Base-by-base conservation (phyloP, 805 yeast genomes). In the Wickerhamomyces pijperi region DNA sequence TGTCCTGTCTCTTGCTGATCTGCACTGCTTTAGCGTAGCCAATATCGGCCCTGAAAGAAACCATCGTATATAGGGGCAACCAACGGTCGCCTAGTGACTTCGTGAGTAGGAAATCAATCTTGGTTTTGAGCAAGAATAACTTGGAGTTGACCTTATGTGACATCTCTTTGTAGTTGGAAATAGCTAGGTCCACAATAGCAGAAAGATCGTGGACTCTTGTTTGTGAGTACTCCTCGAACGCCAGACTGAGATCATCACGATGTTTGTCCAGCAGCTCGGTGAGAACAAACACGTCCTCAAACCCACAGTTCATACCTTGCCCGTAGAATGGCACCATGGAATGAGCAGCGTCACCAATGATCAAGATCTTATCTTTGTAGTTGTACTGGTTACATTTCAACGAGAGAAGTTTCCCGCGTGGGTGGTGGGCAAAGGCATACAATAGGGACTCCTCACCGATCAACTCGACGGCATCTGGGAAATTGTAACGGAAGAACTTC, bases 311-410 rank as follows among this genome's bases (percentile, higher is more conserved):
- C 90, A 88, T 82, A 5, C 97, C 97, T 58, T 88, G 97, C 9
- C 97, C 97, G 54, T 87, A 88, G 58, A 88, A 88, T n/a, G 97
- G 97, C 5, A 88, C 97, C 95, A 87, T 88, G 21, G 92, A 76
- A 60, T 88, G 97, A 0, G 97, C 94, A 1, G 97, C 95, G 57
- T 88, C 97, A 5, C 97, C 97, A 21, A 88, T 61, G 12, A 88
- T 61, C 9, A 88, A 62, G 14, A 78, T 78, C 41, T 72, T 71
- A 36, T 77, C 82, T 33, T 66, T 57, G 35, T 65, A 69, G 53
- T 84, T 74, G 60, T 85, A 88, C 2, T 90, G 86, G 37, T 62
- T 61, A 48, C 84, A 79, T 36, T 70, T 70, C 7, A 83, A 70
- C 44, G 83, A 85, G 63, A 87, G 68, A 35, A 88, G 65, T n/a